Conservation (phyloP, 2,329 filamentous ascomycete species). For the Hypoxylon sp. region DNA sequence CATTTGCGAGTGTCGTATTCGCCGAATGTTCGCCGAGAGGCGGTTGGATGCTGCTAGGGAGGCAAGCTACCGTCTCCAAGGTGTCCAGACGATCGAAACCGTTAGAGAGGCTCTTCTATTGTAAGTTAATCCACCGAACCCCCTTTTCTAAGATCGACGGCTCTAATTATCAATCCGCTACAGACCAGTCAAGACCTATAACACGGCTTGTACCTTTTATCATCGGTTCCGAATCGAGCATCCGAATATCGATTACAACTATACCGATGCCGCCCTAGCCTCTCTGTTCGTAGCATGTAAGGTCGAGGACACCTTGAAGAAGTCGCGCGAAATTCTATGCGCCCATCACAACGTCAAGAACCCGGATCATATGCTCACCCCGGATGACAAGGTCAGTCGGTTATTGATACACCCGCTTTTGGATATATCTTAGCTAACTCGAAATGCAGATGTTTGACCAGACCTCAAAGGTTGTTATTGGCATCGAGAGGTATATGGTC, state of each 20-base stretch:
- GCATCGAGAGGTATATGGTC: constrained; percentile 91
- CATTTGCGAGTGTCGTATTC: constrained; percentile 84
- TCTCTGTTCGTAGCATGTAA: constrained; percentile 95
- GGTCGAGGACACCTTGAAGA: constrained; percentile 97
- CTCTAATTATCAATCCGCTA: constrained; percentile 13
- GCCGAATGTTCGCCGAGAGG: constrained; percentile 77
- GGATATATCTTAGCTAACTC: constrained; percentile 20
- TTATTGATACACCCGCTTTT: constrained; percentile 13
- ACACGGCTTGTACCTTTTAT: constrained; percentile 92
- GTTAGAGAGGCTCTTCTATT: constrained; percentile 84
- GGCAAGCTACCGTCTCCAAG: constrained; percentile 84
- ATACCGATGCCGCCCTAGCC: constrained; percentile 87
- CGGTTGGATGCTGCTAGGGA: constrained; percentile 83
- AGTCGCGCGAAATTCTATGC: constrained; percentile 92
- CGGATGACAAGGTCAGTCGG: constrained; percentile 82
- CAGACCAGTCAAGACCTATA: constrained; percentile 90
- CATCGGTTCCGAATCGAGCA: constrained; percentile 93
- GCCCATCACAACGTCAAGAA: constrained; percentile 89
- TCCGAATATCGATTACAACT: constrained; percentile 87
- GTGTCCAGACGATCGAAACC: constrained; percentile 89
- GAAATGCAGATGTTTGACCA: constrained; percentile 80
- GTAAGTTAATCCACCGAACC: constrained; percentile 64
- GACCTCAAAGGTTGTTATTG: constrained; percentile 85
- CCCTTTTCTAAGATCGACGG: background rate
- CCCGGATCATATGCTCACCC: constrained; percentile 75